Conservation (phyloP, 2,329 filamentous ascomycete species). For the Curvularia eragrostidis region DNA sequence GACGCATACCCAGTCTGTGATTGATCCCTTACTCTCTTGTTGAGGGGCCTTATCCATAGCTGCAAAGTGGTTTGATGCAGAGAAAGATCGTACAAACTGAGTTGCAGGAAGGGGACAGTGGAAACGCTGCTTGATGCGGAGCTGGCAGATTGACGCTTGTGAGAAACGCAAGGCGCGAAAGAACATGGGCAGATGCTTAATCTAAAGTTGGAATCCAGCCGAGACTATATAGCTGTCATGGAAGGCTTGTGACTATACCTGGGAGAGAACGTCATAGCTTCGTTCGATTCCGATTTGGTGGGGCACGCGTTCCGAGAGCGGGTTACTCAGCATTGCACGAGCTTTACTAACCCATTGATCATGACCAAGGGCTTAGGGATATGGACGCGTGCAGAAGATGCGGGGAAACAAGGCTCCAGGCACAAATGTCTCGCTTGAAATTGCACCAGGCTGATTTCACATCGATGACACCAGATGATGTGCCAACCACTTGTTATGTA, state of each 20-base stretch:
- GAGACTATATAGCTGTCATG: constrained; percentile 34
- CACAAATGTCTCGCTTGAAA: neutral
- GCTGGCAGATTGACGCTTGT: constrained; percentile 15
- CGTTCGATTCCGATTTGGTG: constrained; percentile 14
- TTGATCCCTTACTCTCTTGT: constrained; percentile 8
- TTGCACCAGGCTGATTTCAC: neutral
- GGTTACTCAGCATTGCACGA: constrained; percentile 42
- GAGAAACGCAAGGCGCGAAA: constrained; percentile 23
- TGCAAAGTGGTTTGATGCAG: constrained; percentile 15
- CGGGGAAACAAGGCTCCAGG: neutral
- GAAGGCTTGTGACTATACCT: constrained; percentile 20
- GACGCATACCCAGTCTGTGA: constrained; percentile 11
- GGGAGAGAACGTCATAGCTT: constrained; percentile 30
- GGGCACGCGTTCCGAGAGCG: constrained; percentile 16
- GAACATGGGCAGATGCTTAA: constrained; percentile 21
- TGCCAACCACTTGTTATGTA: neutral
- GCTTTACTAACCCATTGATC: constrained; percentile 28
- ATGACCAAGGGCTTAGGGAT: constrained; percentile 9
- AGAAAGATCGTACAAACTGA: constrained; percentile 20
- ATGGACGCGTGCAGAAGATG: neutral
- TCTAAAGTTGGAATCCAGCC: neutral
- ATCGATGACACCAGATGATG: neutral
- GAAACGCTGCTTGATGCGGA: neutral
- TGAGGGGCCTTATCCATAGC: constrained; percentile 24
- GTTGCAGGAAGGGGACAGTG: constrained; percentile 18